Evolutionary conservation across 177 flowering plant genomes (phyloP).

Genomic region (Vitis hybrid): DNA sequence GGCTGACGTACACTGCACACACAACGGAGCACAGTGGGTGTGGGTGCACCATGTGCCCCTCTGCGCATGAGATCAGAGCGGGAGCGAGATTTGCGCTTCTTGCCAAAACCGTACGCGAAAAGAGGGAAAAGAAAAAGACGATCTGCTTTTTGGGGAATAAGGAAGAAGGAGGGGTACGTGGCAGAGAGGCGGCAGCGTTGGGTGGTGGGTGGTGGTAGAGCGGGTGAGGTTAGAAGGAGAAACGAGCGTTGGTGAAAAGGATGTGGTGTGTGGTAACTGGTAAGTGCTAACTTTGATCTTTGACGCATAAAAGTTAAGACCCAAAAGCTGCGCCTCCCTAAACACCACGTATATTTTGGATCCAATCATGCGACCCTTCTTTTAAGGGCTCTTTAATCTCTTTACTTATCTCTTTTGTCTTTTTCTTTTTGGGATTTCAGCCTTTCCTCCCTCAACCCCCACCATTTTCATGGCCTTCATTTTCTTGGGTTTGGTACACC

Average conservation of each 20-base stretch:
- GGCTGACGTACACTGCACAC: conserved; percentile 3
- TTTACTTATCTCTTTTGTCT: conserved; percentile 22
- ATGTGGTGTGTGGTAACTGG: background rate
- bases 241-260: background rate
- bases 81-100: conserved; percentile 9
- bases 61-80: background rate
- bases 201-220: background rate
- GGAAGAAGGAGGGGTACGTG: background rate
- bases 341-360: background rate
- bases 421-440: conserved; percentile 1
- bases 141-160: conserved; percentile 7
- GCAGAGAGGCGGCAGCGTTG: background rate
- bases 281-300: too few species aligned
- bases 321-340: too few species aligned
- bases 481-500: too few species aligned
- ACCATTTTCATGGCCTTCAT: background rate
- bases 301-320: too few species aligned
- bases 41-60: conserved; percentile 8
- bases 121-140: conserved; percentile 4
- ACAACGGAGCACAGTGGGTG: background rate
- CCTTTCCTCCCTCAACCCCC: background rate
- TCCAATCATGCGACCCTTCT: conserved; percentile 18
- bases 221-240: background rate
- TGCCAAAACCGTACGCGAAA: conserved; percentile 16
- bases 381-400: conserved; percentile 8